Evolutionary conservation across 768 basidiomycete genomes (phyloP).

Genomic region (Boletus huronensis): DNA sequence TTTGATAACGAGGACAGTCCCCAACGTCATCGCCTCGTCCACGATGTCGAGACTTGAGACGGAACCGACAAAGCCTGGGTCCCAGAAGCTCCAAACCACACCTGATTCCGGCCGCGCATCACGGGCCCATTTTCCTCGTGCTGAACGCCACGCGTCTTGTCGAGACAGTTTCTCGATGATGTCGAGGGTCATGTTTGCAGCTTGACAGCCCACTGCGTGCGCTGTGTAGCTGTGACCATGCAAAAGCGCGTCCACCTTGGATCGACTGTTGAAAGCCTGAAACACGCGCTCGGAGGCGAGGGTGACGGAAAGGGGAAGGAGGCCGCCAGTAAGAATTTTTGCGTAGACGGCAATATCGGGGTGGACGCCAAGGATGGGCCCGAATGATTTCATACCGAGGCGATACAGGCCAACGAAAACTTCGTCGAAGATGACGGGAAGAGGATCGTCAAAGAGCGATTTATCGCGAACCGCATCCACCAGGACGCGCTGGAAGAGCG

Average conservation of each 20-base stretch:
- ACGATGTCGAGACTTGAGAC: constrained; percentile 57
- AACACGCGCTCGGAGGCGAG: constrained; percentile 80
- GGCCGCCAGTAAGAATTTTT: constrained; percentile 90
- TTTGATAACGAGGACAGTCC: constrained; percentile 80
- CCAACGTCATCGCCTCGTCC: constrained; percentile 80
- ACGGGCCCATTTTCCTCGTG: constrained; percentile 55
- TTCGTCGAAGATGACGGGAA: constrained; percentile 94
- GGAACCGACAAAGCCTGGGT: constrained; percentile 59
- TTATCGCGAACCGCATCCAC: constrained; percentile 71
- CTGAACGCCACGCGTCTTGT: constrained; percentile 56
- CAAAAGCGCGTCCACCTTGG: constrained; percentile 81
- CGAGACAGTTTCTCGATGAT: constrained; percentile 50
- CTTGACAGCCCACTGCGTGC: constrained; percentile 88
- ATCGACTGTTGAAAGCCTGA: constrained; percentile 66
- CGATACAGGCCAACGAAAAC: constrained; percentile 94
- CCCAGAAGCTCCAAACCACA: constrained; percentile 86
- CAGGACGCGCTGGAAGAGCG: constrained; percentile 88
- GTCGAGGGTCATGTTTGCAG: constrained; percentile 77
- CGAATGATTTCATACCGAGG: constrained; percentile 65
- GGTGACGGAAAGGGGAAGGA: constrained; percentile 83
- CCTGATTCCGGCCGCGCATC: constrained; percentile 9
- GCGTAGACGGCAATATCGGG: constrained; percentile 93
- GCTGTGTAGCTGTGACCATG: constrained; percentile 98
- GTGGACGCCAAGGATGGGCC: constrained; percentile 60
- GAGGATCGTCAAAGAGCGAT: constrained; percentile 41